Evolutionary conservation across 306 rosid species (phyloP), one percentile per base, ranked within the genome.

Genomic region (Psophocarpus tetragonolobus): DNA sequence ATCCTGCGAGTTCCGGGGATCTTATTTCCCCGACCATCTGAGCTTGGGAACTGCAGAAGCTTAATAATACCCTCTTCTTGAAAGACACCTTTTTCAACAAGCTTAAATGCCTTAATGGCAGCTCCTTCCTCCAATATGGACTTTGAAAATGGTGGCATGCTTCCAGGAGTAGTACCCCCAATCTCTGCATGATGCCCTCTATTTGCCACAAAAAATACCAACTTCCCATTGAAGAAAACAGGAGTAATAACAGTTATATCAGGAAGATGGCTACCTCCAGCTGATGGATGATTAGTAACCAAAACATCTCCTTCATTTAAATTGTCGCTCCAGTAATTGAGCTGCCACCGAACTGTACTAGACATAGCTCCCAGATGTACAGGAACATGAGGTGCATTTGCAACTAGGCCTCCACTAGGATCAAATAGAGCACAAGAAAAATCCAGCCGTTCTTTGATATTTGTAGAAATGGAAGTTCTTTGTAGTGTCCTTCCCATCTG

Each of bases 191-290:
- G 97, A 82, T 94, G 98, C 39, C 98, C 98, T 85, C 98, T 84
- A 75, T 89, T 92, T 26, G 98, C 97, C 58, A 92, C 97, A 81
- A 94, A 94, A 80, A 90, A 90, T 32, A 94, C 91, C 74, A 92
- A 76, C 78, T 84, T 89, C 73, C 91, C 92, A 47, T 80, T 57
- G 78, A 89, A 88, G 75, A 94, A 92, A 51, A 92, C 97, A 57
- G 97, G 98, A 12, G 98, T 92, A 62, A 94, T 64, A 73, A 92
- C 97, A 42, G 98, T 94, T 61, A 94, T 94, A 75, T 92, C 97
- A 54, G 98, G 98, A 72, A 92, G 97, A 91, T 94, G 98, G 81
- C 97, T 92, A 77, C 98, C 98, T 70, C 98, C 98, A 0, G 98
- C 96, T 73, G 93, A 85, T 76, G 98, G 98, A 83, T 94, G 98